Percentiles rank a stretch among this genome's conserved stretches.
Evolutionary conservation across 176 grass and related monocot genomes (phyloP).

Genomic region (Raddia guianensis): DNA sequence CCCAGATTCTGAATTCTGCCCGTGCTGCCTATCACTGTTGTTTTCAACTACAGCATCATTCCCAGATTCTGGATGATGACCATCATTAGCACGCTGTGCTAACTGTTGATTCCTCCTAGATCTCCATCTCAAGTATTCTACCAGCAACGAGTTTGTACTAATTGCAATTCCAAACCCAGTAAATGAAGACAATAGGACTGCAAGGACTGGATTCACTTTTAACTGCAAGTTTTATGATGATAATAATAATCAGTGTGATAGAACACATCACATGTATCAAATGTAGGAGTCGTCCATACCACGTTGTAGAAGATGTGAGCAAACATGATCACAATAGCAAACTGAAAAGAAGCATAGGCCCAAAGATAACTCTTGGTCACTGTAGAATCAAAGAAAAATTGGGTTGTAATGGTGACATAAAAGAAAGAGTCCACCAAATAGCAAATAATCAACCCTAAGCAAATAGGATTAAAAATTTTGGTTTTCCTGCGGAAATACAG

Average conservation of each 20-base stretch:
- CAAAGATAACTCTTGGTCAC: slow-evolving; percentile 86
- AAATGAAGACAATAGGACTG: slow-evolving; percentile 84
- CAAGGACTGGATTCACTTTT: slow-evolving; percentile 65
- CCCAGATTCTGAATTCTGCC: slow-evolving; percentile 43
- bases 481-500: neutral
- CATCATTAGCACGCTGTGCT: slow-evolving; percentile 37
- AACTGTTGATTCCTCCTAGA: slow-evolving; percentile 56
- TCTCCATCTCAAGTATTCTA: slow-evolving; percentile 81
- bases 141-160: slow-evolving; percentile 79
- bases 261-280: slow-evolving; percentile 5
- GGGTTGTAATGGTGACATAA: neutral
- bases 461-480: neutral
- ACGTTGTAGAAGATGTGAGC: slow-evolving; percentile 90
- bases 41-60: slow-evolving; percentile 36
- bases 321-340: slow-evolving; percentile 97
- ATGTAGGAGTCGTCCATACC: slow-evolving; percentile 55
- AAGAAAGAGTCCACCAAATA: slow-evolving; percentile 2
- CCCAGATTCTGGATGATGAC: slow-evolving; percentile 32
- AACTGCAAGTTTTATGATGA: slow-evolving; percentile 57
- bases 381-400: slow-evolving; percentile 38
- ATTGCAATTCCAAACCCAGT: slow-evolving; percentile 96
- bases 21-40: slow-evolving; percentile 42
- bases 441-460: slow-evolving; percentile 6
- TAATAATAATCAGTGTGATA: slow-evolving; percentile 19
- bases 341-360: slow-evolving; percentile 96